Percentiles rank a stretch among this genome's conserved stretches.
Evolutionary conservation across 768 basidiomycete species (phyloP).

Genomic region (Thelephora aurantiotincta): DNA sequence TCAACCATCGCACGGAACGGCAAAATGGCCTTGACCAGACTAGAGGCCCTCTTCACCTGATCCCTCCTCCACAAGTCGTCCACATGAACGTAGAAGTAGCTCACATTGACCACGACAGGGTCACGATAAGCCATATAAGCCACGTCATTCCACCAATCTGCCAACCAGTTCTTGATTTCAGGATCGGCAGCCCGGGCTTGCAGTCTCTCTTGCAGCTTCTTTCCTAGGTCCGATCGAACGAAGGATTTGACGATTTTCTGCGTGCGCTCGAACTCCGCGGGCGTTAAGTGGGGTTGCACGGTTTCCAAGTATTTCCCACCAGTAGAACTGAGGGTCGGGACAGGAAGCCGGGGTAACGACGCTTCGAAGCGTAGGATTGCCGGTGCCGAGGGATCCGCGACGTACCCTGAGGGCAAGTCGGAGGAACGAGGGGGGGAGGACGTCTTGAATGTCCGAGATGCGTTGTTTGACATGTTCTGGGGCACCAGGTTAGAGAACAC

Average conservation of each 20-base stretch:
- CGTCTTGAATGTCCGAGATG: conserved; percentile 17
- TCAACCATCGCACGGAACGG: conserved; percentile 78
- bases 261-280: conserved; percentile 46
- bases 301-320: conserved; percentile 80
- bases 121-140: conserved; percentile 86
- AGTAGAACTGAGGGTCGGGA: conserved; percentile 75
- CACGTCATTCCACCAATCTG: conserved; percentile 95
- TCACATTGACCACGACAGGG: conserved; percentile 82
- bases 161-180: conserved; percentile 66
- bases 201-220: conserved; percentile 65
- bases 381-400: conserved; percentile 38
- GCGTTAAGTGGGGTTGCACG: conserved; percentile 62
- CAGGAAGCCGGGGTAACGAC: conserved; percentile 64
- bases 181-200: conserved; percentile 57
- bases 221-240: conserved; percentile 49
- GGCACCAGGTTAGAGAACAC: too few relatives aligned
- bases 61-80: conserved; percentile 40
- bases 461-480: too few relatives aligned
- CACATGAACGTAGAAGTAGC: conserved; percentile 89
- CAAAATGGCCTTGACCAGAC: conserved; percentile 71
- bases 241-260: conserved; percentile 50
- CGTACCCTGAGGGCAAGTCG: conserved; percentile 29
- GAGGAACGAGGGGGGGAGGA: conserved; percentile 18
- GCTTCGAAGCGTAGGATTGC: conserved; percentile 57
- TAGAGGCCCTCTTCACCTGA: conserved; percentile 65